Evolutionary conservation across 2,329 filamentous ascomycete genomes (phyloP), one percentile per base, ranked within the genome.

Genomic region (Grosmannia penicillata): DNA sequence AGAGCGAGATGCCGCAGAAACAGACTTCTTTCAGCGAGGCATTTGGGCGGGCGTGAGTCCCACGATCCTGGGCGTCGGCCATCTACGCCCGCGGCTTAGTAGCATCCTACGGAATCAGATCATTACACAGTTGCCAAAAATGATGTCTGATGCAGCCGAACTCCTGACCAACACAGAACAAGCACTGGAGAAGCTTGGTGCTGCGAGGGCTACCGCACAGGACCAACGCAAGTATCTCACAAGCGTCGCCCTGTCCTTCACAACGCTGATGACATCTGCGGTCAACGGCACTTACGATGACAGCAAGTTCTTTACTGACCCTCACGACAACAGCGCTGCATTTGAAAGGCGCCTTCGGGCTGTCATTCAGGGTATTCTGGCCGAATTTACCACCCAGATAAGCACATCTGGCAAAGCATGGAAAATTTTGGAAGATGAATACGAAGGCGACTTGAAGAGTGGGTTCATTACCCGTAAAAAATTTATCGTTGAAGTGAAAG

Each of bases 341-440:
- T n/a, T n/a, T n/a, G n/a, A n/a, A n/a, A 63, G 57, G 27, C 61
- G 71, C 0, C 55, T 79, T 4, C 61, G 73, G 0, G 70, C 72
- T 0, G 57, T 68, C 0, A 55, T 75, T 2, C 70, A 75, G 38
- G 62, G 68, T 26, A 50, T 62, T 2, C 64, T 68, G 33, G 40
- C 52, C 0, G 51, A 57, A 0, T 78, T 78, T 29, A 6, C n/a
- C 24, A n/a, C 15, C 8, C 30, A 14, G 15, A 33, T 33, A 13
- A 17, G 37, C 18, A 15, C n/a, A 11, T 4, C 21, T 9, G 23
- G 17, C 14, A 19, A 10, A 17, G 11, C 31, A 24, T 10, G 38
- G 34, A 13, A 14, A 7, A 29, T 39, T 6, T 11, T 13, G 7
- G 36, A 23, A 10, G 36, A 6, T 1, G 13, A 8, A 1, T 7